Base-by-base conservation (phyloP, 2,329 filamentous ascomycete species). In the Dryadomyces quercus-mongolicae region DNA sequence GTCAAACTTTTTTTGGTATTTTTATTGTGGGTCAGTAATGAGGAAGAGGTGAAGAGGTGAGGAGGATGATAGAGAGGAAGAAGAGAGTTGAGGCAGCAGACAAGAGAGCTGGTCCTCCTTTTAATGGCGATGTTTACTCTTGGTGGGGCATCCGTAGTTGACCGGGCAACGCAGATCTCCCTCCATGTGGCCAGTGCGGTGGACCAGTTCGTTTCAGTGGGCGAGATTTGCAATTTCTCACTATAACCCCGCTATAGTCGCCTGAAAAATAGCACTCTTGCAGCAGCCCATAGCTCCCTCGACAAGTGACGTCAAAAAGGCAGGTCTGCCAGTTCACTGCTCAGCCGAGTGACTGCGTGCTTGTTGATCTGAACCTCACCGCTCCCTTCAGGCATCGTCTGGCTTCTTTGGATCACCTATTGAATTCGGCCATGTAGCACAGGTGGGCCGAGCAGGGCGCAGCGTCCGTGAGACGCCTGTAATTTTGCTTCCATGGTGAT, bases 121-220 rank as follows among this genome's bases (percentile, higher is more conserved):
- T 60, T 59, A 60, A 60, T 25, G 52, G 48, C 53, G 49, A 60
- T 60, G 59, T 60, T 60, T 59, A 60, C 59, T 43, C 48, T 34
- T 21, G 48, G 58, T 55, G 56, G 58, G 54, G 51, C 18, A 31
- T 0, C 1, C 0, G 1, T 1, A 2, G 55, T 60, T 49, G 58
- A 48, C 54, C 2, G 20, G 56, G 59, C 54, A 58, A 60, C 55
- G 18, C 2, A 3, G 12, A 13, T 6, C 5, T 22, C 5, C 42
- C 51, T 4, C 8, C 16, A 45, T 45, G 1, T 3, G 31, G 20
- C 10, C 40, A 31, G 34, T 12, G 44, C 44, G 22, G 47, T 55
- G 54, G 49, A 25, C 12, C 22, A 22, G n/a, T 51, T 42, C 3
- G 51, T 52, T 52, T 52, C 51, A 52, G 51, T 36, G 51, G 21